These are phyloP conservation scores for Alternaria metachromatica DNA, from an alignment of 2,329 filamentous ascomycete species.

Conservation along the genomic window DNA sequence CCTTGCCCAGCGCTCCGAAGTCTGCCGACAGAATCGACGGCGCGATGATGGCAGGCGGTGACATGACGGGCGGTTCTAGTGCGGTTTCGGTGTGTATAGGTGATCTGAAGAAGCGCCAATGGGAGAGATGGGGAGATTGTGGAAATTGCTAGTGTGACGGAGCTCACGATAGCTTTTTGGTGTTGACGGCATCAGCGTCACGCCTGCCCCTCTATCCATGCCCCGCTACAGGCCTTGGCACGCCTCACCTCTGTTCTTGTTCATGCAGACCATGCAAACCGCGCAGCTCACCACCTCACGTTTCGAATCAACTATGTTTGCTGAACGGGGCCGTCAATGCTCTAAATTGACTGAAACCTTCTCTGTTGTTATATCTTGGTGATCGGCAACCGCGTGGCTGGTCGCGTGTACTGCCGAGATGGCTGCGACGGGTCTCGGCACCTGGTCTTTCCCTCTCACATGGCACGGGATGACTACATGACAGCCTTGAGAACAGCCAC, in stretches of 20 bases:
- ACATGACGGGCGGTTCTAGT: constrained; percentile 64
- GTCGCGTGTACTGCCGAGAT: neutral
- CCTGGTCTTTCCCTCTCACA: neutral
- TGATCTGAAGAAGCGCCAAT: constrained; percentile 27
- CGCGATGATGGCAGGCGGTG: constrained; percentile 90
- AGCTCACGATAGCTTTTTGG: constrained; percentile 40
- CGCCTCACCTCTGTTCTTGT: constrained; percentile 1
- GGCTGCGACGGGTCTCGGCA: neutral
- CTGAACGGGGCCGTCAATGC: neutral
- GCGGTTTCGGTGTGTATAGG: constrained; percentile 1
- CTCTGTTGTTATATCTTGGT: neutral
- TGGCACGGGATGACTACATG: constrained; percentile 8
- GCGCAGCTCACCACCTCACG: neutral
- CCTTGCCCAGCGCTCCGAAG: constrained; percentile 86
- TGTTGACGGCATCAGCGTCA: constrained; percentile 39
- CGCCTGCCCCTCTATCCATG: constrained; percentile 25
- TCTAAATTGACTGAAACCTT: neutral
- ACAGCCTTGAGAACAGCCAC: neutral
- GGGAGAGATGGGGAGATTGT: constrained; percentile 17
- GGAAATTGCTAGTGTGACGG: constrained; percentile 32
- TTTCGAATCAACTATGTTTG: constrained; percentile 1
- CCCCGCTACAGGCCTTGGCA: constrained; percentile 26
- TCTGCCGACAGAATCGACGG: constrained; percentile 98
- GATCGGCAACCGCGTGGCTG: neutral
- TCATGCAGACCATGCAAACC: constrained; percentile 2